A percentile compares a stretch with the other conserved stretches of the same genome.
Conservation (phyloP, 176 grass and related monocot species). For the barley (Hordeum vulgare) region MorexV3_pseudomolecules_assembly NC_058524.1:470860040-470860539, state of each 20-base stretch:
- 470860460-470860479: background rate
- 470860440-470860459: no score
- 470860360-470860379: slow-evolving; percentile 22
- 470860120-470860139: background rate
- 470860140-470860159: background rate
- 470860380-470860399: slow-evolving; percentile 7
- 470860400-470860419: background rate
- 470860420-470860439: no score
- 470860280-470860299: slow-evolving; percentile 20
- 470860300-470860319: slow-evolving; percentile 9
- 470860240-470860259: background rate
- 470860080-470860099: background rate
- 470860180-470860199: background rate
- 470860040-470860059: background rate
- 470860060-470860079: slow-evolving; percentile 17
- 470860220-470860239: slow-evolving; percentile 1
- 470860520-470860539: slow-evolving; percentile 47
- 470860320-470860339: slow-evolving; percentile 4
- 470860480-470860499: background rate
- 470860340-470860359: slow-evolving; percentile 11
- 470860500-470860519: slow-evolving; percentile 33
- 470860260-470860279: background rate
- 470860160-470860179: background rate
- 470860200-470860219: background rate
- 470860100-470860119: no score